phyloP scores from a whole-genome alignment of 2,329 filamentous ascomycete species.

The Cercospora brassicicola region DNA sequence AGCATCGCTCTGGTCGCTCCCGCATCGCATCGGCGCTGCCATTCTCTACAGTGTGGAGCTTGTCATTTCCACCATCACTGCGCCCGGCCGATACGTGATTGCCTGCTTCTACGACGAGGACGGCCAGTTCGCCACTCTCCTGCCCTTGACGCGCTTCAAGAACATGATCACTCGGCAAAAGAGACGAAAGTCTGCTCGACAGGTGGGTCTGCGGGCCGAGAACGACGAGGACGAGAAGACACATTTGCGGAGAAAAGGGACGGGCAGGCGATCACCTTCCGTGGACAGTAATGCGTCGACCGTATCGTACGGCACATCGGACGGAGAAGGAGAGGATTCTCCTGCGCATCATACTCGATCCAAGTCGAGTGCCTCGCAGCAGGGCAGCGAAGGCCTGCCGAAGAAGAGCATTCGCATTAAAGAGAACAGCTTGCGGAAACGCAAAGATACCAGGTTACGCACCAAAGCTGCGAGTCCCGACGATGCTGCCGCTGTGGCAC shows the following conservation, averaged over 20 bases:
- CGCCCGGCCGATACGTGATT: constrained; percentile 78
- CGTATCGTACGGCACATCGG: constrained; percentile 66
- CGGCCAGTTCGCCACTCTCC: constrained; percentile 74
- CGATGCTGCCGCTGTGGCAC: constrained; percentile 55
- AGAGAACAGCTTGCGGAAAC: constrained; percentile 71
- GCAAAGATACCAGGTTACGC: constrained; percentile 65
- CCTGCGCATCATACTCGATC: constrained; percentile 62
- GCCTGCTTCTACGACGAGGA: constrained; percentile 80
- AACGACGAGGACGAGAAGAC: constrained; percentile 39
- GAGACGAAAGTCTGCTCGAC: constrained; percentile 31
- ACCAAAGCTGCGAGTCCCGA: constrained; percentile 31
- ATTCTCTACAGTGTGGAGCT: constrained; percentile 75
- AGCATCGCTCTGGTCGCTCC: constrained; percentile 26
- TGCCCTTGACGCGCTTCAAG: constrained; percentile 66
- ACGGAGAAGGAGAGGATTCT: constrained; percentile 57
- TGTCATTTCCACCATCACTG: constrained; percentile 73
- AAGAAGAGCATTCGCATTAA: constrained; percentile 83
- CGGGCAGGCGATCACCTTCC: constrained; percentile 44
- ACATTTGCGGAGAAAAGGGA: constrained; percentile 33
- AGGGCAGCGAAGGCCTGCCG: constrained; percentile 17
- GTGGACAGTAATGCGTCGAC: constrained; percentile 39
- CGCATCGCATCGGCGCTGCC: constrained; percentile 65
- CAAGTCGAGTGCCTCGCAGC: constrained; percentile 50
- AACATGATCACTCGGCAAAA: constrained; percentile 49
- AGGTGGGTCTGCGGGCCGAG: constrained; percentile 36